Percentiles rank a stretch among this genome's conserved stretches.
Conservation (phyloP, 371 early-diverging fungal genomes). For the Actinomortierella ambigua region DNA sequence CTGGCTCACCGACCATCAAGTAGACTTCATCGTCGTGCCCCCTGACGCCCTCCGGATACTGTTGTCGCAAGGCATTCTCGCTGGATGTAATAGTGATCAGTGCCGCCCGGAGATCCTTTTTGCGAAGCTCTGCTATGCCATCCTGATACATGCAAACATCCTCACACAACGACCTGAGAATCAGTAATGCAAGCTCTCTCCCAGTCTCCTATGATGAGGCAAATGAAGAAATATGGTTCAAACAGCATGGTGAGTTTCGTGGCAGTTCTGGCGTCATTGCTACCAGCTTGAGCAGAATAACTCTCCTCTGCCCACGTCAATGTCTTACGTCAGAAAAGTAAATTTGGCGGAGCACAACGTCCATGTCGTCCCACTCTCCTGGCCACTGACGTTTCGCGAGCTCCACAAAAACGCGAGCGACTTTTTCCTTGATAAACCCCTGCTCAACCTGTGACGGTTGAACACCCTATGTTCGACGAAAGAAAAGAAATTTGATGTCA, state of each 20-base stretch:
- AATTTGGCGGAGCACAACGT: slow-evolving; percentile 45
- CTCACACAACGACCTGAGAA: slow-evolving; percentile 52
- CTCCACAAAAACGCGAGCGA: slow-evolving; percentile 54
- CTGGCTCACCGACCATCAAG: slow-evolving; percentile 48
- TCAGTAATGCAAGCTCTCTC: slow-evolving; percentile 50
- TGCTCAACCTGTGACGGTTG: slow-evolving; percentile 21
- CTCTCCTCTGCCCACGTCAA: too few species aligned
- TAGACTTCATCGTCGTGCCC: slow-evolving; percentile 26
- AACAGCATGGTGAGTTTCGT: slow-evolving; percentile 47
- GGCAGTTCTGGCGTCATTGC: too few species aligned
- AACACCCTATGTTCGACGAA: slow-evolving; percentile 15
- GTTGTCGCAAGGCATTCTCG: slow-evolving; percentile 23
- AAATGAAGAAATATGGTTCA: background rate
- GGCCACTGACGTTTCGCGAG: slow-evolving; percentile 65
- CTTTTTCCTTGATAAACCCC: slow-evolving; percentile 54
- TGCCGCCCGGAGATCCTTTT: slow-evolving; percentile 54
- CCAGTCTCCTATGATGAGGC: slow-evolving; percentile 36
- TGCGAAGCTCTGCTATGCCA: slow-evolving; percentile 52
- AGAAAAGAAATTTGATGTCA: background rate
- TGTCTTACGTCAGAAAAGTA: slow-evolving; percentile 48
- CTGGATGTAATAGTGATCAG: slow-evolving; percentile 46
- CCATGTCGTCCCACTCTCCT: slow-evolving; percentile 56
- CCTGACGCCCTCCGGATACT: slow-evolving; percentile 47
- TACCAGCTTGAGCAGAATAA: too few species aligned
- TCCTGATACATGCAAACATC: slow-evolving; percentile 64